Conservation (phyloP, 2,329 filamentous ascomycete genomes). For the Cadophora sp. region DNA sequence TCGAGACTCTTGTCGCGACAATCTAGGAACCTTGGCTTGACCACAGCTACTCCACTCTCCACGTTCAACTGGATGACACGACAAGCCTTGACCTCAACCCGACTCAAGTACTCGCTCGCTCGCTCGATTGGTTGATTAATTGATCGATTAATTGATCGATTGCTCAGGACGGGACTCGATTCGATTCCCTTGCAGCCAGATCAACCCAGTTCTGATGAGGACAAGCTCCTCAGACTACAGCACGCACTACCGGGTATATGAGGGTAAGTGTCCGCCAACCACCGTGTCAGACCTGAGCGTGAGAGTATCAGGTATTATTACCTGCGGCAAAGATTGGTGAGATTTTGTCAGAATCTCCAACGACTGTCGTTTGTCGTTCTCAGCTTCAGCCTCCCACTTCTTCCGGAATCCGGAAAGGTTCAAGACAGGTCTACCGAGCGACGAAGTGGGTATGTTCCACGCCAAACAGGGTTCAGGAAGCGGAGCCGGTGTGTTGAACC, state of each 20-base stretch:
- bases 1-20: background rate
- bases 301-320: conserved; percentile 13
- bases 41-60: background rate
- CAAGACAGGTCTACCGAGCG: background rate
- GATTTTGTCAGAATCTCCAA: background rate
- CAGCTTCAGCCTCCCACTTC: conserved; percentile 10
- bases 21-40: background rate
- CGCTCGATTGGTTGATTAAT: no score
- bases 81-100: background rate
- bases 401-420: background rate
- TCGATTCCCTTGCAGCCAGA: background rate
- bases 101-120: background rate
- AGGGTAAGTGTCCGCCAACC: conserved; percentile 2
- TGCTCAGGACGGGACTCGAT: conserved; percentile 3
- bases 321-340: conserved; percentile 4
- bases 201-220: conserved; percentile 1
- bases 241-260: conserved; percentile 3
- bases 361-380: background rate
- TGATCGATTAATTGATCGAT: background rate
- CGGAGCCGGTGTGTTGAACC: background rate
- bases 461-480: conserved; percentile 4
- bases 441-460: conserved; percentile 11
- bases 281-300: conserved; percentile 5
- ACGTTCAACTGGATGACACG: background rate
- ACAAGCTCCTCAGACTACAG: conserved; percentile 1